Percentiles rank a stretch among this genome's conserved stretches.
Evolutionary conservation across 345 rosid genomes (phyloP).

Genomic region (Eucalyptus shirleyi): DNA sequence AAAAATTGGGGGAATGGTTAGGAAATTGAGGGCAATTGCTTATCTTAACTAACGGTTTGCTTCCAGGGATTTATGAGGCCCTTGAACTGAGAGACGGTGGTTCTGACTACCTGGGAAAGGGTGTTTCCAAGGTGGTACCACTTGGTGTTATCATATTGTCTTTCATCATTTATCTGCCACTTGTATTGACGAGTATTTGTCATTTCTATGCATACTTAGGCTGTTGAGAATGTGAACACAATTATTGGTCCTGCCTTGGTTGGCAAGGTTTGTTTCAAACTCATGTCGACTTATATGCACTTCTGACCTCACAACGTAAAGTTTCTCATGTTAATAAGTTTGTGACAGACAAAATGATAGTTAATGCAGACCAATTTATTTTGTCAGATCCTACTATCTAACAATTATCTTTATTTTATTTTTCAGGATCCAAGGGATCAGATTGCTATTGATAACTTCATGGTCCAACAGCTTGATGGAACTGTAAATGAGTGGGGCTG

Average conservation of each 20-base stretch:
- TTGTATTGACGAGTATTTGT: not conserved
- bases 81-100: constrained; percentile 50
- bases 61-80: constrained; percentile 53
- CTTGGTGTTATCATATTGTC: not conserved
- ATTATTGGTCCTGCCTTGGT: constrained; percentile 54
- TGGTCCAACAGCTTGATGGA: constrained; percentile 72
- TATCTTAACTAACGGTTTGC: not conserved
- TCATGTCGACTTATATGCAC: not conserved
- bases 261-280: constrained; percentile 40
- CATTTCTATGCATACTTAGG: constrained; percentile 14
- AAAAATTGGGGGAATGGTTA: not conserved
- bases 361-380: not conserved
- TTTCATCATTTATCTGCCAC: not conserved
- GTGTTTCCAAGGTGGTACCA: constrained; percentile 42
- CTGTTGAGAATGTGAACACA: constrained; percentile 48
- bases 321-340: not conserved
- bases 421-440: constrained; percentile 50
- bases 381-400: not conserved
- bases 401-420: not conserved
- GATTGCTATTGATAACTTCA: constrained; percentile 33
- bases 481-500: constrained; percentile 77
- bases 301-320: not conserved
- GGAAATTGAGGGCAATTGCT: not conserved
- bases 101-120: constrained; percentile 61
- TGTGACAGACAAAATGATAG: not conserved